These are phyloP conservation scores for Paulownia fortunei DNA, from an alignment of 257 asterid species.

Conservation along the genomic window DNA sequence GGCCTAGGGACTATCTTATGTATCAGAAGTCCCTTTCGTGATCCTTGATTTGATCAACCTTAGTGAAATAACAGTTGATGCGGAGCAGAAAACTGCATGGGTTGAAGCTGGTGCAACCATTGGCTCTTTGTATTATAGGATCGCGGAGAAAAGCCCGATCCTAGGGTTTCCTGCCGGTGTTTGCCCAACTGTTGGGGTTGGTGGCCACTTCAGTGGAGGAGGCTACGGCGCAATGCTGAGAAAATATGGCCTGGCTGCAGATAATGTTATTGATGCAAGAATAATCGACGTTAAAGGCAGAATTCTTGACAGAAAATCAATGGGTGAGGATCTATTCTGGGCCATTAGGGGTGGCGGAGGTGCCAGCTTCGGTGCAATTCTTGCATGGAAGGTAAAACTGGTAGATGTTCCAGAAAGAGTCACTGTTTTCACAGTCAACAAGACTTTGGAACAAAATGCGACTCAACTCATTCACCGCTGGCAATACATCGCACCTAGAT, in stretches of 20 bases:
- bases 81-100: constrained; percentile 9
- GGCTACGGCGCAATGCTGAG: constrained; percentile 11
- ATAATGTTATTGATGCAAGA: no score
- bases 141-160: constrained; percentile 2
- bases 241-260: constrained; percentile 22
- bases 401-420: constrained; percentile 18
- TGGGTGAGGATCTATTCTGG: constrained; percentile 22
- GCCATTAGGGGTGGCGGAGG: no score
- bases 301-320: no score
- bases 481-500: constrained; percentile 9
- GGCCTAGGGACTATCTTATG: constrained; percentile 22
- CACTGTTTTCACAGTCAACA: background rate
- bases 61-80: background rate
- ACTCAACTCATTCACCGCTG: constrained; percentile 6
- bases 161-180: background rate
- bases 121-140: constrained; percentile 2
- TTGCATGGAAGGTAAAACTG: constrained; percentile 15
- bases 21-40: background rate
- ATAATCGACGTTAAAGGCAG: no score
- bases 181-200: background rate
- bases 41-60: constrained; percentile 13
- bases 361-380: constrained; percentile 9
- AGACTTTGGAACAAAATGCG: constrained; percentile 7
- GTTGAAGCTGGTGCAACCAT: constrained; percentile 10
- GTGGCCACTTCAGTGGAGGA: constrained; percentile 29